Evolutionary conservation across 257 asterid species (phyloP).

Genomic region (Perilla frutescens): DNA sequence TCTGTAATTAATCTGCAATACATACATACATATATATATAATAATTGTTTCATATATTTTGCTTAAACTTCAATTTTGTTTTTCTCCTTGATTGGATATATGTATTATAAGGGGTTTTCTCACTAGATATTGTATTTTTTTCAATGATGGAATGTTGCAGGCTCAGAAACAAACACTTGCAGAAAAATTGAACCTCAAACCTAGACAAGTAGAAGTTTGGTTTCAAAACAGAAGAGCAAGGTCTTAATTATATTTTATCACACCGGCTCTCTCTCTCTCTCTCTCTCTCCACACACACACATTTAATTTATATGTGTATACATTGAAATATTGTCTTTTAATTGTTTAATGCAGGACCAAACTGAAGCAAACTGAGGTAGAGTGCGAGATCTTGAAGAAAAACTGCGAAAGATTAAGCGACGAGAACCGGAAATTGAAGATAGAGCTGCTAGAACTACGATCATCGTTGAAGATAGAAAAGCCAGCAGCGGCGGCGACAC

Average conservation of each 20-base stretch:
- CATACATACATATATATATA: too few species aligned
- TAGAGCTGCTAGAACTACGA: constrained; percentile 60
- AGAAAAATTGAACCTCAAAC: constrained; percentile 59
- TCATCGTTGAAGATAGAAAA: constrained; percentile 38
- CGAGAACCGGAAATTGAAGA: constrained; percentile 63
- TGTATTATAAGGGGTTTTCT: not conserved
- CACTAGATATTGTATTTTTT: too few species aligned
- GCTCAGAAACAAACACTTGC: constrained; percentile 60
- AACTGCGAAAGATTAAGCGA: constrained; percentile 58
- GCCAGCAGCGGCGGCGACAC: constrained; percentile 10
- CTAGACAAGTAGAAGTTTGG: constrained; percentile 86
- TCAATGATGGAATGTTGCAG: constrained; percentile 36
- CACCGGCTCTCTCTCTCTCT: not conserved
- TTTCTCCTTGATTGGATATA: not conserved
- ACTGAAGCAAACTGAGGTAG: constrained; percentile 82
- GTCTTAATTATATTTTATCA: constrained; percentile 17
- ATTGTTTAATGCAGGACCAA: constrained; percentile 57
- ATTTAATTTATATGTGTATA: not conserved
- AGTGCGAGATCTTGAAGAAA: constrained; percentile 68
- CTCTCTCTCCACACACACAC: not conserved
- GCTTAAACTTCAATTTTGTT: not conserved
- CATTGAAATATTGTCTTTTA: not conserved
- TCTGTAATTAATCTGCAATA: not conserved
- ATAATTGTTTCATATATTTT: too few species aligned
- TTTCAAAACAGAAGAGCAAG: constrained; percentile 84